These are phyloP conservation scores for Chaetomium sp. DNA, from an alignment of 2,329 filamentous ascomycete genomes.

Conservation along the genomic window DNA sequence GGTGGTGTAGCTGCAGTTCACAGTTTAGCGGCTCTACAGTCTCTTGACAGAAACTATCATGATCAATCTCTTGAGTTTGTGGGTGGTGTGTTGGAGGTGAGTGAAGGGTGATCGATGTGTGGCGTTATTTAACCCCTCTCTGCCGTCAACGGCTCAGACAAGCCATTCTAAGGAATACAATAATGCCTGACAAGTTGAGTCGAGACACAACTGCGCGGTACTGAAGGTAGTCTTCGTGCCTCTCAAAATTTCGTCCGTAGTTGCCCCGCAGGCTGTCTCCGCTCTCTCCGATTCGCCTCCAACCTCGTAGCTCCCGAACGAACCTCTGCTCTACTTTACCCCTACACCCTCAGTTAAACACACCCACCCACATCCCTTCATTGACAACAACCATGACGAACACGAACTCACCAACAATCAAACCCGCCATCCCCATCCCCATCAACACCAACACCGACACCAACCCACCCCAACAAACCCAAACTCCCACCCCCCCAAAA, in stretches of 20 bases:
- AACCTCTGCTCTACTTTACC: background rate
- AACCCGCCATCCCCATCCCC: background rate
- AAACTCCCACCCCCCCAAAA: background rate
- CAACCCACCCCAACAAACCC: background rate
- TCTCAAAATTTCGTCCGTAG: no score
- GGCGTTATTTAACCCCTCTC: conserved; percentile 2
- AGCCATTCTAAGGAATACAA: background rate
- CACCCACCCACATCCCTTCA: background rate
- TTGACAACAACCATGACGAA: background rate
- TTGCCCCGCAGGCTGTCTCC: conserved; percentile 7
- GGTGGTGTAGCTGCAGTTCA: conserved; percentile 12
- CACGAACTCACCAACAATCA: background rate
- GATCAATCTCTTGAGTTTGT: background rate
- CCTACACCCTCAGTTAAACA: background rate
- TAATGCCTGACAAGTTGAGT: background rate
- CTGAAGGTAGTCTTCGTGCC: background rate
- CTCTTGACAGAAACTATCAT: conserved; percentile 17
- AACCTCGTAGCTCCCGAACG: background rate
- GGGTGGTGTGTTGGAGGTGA: background rate
- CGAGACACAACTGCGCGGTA: background rate
- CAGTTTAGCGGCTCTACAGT: conserved; percentile 19
- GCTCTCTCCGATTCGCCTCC: background rate
- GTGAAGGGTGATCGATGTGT: background rate
- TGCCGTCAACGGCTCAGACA: background rate
- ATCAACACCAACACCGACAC: background rate